Conservation (phyloP, 1,284 basidiomycete species). For the Fomitopsis pinicola region DNA sequence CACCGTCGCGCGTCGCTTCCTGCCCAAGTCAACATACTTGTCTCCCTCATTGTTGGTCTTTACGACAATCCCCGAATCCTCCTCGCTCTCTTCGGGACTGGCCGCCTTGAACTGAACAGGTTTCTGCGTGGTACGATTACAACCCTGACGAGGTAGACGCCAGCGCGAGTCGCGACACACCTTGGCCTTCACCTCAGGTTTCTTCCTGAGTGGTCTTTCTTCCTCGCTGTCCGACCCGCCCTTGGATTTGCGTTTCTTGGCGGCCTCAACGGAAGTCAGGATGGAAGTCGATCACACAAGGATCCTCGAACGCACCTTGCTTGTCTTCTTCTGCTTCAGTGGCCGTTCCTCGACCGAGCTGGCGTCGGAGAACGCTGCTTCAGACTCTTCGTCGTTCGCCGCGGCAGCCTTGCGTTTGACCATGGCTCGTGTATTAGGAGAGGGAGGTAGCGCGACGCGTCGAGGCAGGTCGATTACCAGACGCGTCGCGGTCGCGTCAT, state of each 20-base stretch:
- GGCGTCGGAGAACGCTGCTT: not conserved
- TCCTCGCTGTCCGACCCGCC: constrained; percentile 7
- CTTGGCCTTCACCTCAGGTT: not conserved
- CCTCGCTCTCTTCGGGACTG: not conserved
- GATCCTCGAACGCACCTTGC: constrained; percentile 10
- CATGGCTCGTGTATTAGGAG: constrained; percentile 22
- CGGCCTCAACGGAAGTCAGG: not conserved
- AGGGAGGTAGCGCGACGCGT: constrained; percentile 13
- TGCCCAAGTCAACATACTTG: constrained; percentile 63
- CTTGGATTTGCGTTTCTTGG: not conserved
- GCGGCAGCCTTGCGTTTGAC: constrained; percentile 31
- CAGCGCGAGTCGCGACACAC: not conserved
- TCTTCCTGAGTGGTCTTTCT: constrained; percentile 4
- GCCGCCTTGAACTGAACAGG: not conserved
- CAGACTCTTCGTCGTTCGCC: constrained; percentile 26
- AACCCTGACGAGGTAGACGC: not conserved
- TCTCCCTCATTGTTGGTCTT: constrained; percentile 46
- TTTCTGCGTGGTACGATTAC: not conserved
- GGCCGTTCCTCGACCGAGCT: constrained; percentile 10
- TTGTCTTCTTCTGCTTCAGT: constrained; percentile 13
- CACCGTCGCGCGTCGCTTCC: constrained; percentile 68
- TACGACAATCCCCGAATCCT: constrained; percentile 4
- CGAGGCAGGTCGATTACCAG: not conserved
- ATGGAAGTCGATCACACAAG: not conserved
- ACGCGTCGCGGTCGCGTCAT: not conserved